Base-by-base conservation (phyloP, 2,329 filamentous ascomycete species). In the Clonostachys byssicola region DNA sequence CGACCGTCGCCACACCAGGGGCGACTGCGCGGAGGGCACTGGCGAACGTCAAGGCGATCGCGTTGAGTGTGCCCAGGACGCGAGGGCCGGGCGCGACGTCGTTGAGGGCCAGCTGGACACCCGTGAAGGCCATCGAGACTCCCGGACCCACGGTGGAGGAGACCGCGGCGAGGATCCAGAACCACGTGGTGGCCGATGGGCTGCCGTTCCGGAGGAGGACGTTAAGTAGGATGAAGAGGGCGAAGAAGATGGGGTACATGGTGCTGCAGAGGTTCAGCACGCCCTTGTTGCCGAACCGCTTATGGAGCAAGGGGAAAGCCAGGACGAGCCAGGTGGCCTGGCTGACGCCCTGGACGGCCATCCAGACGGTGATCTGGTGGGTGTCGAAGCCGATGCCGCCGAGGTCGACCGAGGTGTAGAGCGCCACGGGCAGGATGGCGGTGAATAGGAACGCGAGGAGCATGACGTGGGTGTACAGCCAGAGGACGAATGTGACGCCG, bases 301-400 rank as follows among this genome's bases (percentile, higher is more conserved):
- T 70, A 58, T 92, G 88, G 2, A 92, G 62, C 1, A 73, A 68
- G 1, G 88, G 87, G 58, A 92, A 92, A 34, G 77, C 70, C 13
- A 89, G 52, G 1, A 92, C 71, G 3, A 90, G 77, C 87, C 88
- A 92, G 7, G 79, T 48, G 1, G 86, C 81, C 62, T 92, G 89
- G 5, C 80, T 74, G 14, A 78, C 66, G 12, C 89, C 89, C 18
- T 75, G 78, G 2, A 84, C 48, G 2, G 74, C 80, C 67, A 92
- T 78, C 65, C 85, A 79, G 3, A 82, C 55, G 2, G 85, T 84
- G 51, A 91, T 92, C 45, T 80, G 74, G 5, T 77, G 59, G 0
- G 85, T 70, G 0, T 72, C 65, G 61, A 91, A 85, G 4, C 74
- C 78, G 43, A 83, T 77, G 0, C 89, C 89, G 34, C 88, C 88